phyloP scores from a whole-genome alignment of 1,284 basidiomycete genomes.

The Ceratobasidium sp. region DNA sequence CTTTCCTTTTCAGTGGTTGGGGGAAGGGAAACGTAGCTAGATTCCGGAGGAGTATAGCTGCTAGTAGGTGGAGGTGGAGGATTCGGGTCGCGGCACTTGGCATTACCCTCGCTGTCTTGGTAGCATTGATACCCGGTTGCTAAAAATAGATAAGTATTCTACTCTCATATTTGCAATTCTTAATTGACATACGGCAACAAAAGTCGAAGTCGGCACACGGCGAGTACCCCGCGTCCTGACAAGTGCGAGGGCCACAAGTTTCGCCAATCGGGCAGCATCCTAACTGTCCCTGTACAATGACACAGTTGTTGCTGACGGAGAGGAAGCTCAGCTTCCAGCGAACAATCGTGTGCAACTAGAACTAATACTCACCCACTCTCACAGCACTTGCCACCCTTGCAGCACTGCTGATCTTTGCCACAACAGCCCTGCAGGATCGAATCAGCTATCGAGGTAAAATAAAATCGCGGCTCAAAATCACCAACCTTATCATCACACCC shows the following conservation, averaged over 20 bases:
- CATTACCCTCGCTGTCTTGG: neutral
- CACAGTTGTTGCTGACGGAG: constrained; percentile 25
- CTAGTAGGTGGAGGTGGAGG: no score
- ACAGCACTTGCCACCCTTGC: constrained; percentile 30
- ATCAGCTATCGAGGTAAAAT: neutral
- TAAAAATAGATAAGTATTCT: constrained; percentile 7
- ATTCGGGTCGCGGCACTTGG: constrained; percentile 25
- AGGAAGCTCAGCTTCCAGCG: no score
- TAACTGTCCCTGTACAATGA: constrained; percentile 17
- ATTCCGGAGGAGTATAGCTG: no score
- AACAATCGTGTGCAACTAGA: neutral
- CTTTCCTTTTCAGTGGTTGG: neutral
- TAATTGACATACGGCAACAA: constrained; percentile 21
- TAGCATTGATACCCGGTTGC: constrained; percentile 18
- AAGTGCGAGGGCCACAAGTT: constrained; percentile 20
- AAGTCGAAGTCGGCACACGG: constrained; percentile 1
- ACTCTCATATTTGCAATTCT: neutral
- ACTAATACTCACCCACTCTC: neutral
- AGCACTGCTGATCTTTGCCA: constrained; percentile 6
- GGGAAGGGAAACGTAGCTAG: neutral
- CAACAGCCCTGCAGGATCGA: constrained; percentile 18
- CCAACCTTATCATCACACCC: constrained; percentile 23
- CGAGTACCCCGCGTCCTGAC: constrained; percentile 5
- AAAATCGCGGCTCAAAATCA: neutral
- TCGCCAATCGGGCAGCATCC: constrained; percentile 35